Conservation (phyloP, 106 monocot species). For the Triglochin maritima region DNA sequence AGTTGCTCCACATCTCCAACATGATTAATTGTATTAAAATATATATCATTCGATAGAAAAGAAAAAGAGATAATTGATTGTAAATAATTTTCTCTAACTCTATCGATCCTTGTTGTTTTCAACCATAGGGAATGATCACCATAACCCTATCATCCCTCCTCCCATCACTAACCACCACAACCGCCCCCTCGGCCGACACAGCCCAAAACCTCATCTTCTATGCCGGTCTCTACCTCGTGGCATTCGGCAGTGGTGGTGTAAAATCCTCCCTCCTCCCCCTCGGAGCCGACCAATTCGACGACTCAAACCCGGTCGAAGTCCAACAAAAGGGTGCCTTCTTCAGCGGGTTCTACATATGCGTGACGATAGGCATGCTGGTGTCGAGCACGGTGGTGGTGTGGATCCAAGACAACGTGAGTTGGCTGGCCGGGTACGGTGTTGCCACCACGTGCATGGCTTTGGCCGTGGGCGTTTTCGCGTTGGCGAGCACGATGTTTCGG, state of each 20-base stretch:
- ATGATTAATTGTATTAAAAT: too few relatives aligned
- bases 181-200: slow-evolving; percentile 29
- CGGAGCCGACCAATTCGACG: slow-evolving; percentile 81
- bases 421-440: slow-evolving; percentile 54
- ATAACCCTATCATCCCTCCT: slow-evolving; percentile 40
- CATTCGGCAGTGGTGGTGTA: slow-evolving; percentile 73
- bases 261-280: slow-evolving; percentile 72
- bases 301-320: slow-evolving; percentile 38
- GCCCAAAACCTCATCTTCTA: slow-evolving; percentile 35
- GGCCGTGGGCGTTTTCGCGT: slow-evolving; percentile 39
- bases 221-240: slow-evolving; percentile 60
- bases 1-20: neutral
- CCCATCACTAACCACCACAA: slow-evolving; percentile 33
- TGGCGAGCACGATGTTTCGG: slow-evolving; percentile 37
- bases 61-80: too few relatives aligned
- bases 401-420: slow-evolving; percentile 42
- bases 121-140: slow-evolving; percentile 40
- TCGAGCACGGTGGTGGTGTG: slow-evolving; percentile 67
- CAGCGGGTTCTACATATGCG: slow-evolving; percentile 71
- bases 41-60: too few relatives aligned
- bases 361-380: slow-evolving; percentile 67
- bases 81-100: too few relatives aligned
- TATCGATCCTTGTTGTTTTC: too few relatives aligned
- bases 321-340: slow-evolving; percentile 68
- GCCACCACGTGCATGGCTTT: slow-evolving; percentile 33